These are phyloP conservation scores for Parietichytrium sp. DNA, from an alignment of 108 stramenopile genomes.

Conservation along the genomic window DNA sequence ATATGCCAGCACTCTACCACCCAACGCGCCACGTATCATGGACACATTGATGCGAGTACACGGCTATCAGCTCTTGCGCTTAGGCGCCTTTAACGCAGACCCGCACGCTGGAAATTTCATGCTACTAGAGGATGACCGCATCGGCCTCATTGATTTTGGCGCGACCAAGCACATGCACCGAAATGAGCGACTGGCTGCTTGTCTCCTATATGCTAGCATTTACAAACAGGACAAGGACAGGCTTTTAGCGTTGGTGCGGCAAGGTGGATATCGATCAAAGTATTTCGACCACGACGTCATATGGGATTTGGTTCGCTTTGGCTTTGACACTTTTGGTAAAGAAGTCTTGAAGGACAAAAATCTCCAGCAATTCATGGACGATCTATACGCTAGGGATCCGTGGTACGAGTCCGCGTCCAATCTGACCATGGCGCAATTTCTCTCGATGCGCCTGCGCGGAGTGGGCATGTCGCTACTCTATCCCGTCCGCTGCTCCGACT, in stretches of 20 bases:
- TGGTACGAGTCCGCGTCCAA: conserved; percentile 1
- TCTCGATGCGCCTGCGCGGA: conserved; percentile 12
- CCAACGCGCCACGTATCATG: conserved; percentile 20
- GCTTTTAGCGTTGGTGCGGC: conserved; percentile 7
- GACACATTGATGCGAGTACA: conserved; percentile 22
- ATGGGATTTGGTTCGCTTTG: conserved; percentile 5
- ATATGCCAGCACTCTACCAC: neutral
- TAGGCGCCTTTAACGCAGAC: conserved; percentile 13
- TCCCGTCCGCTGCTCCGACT: conserved; percentile 16
- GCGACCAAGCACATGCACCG: neutral
- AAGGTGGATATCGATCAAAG: conserved; percentile 29
- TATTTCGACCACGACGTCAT: conserved; percentile 23
- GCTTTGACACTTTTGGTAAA: conserved; percentile 9
- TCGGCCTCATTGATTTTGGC: conserved; percentile 2
- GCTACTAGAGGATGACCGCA: conserved; percentile 20
- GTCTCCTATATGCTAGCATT: neutral
- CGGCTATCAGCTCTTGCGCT: conserved; percentile 3
- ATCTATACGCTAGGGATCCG: neutral
- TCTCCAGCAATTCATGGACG: conserved; percentile 17
- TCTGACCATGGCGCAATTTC: conserved; percentile 33
- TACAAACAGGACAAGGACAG: neutral
- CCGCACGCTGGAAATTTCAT: conserved; percentile 27
- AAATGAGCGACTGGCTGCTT: conserved; percentile 6
- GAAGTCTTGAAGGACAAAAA: conserved; percentile 29
- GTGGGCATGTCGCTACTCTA: conserved; percentile 15